Conservation (phyloP, 2,329 filamentous ascomycete species). For the Didymella sp. region DNA sequence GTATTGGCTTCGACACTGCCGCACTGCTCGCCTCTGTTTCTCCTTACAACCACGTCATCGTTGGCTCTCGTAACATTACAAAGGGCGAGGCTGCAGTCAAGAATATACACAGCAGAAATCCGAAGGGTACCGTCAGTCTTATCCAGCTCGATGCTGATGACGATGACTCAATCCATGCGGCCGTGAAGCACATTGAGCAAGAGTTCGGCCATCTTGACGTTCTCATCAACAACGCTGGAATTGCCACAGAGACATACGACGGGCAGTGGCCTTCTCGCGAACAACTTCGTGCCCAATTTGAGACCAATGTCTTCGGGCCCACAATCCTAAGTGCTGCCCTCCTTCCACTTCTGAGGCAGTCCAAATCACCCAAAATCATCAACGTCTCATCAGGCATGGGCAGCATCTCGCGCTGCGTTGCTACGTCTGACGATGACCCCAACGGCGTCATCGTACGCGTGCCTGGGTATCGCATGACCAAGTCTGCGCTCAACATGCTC, state of each 20-base stretch:
- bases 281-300: slow-evolving; percentile 33
- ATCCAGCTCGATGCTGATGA: slow-evolving; percentile 48
- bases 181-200: slow-evolving; percentile 41
- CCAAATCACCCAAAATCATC: slow-evolving; percentile 41
- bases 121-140: slow-evolving; percentile 40
- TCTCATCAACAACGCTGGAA: slow-evolving; percentile 84
- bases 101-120: slow-evolving; percentile 37
- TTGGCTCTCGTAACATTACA: slow-evolving; percentile 41
- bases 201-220: slow-evolving; percentile 68
- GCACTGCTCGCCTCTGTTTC: slow-evolving; percentile 38
- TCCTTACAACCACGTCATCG: slow-evolving; percentile 46
- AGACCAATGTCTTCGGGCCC: slow-evolving; percentile 50
- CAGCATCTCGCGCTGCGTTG: slow-evolving; percentile 33
- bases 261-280: slow-evolving; percentile 25
- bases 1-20: slow-evolving; percentile 47
- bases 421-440: slow-evolving; percentile 19
- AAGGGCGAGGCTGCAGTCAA: slow-evolving; percentile 44
- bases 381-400: slow-evolving; percentile 48
- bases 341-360: slow-evolving; percentile 45
- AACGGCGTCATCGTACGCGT: slow-evolving; percentile 5
- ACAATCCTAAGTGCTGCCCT: slow-evolving; percentile 44
- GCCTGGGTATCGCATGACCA: slow-evolving; percentile 45
- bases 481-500: slow-evolving; percentile 49
- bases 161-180: slow-evolving; percentile 45
- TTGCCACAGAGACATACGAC: slow-evolving; percentile 39